Evolutionary conservation across 257 asterid species (phyloP).

Genomic region (Knoxia roxburghii): DNA sequence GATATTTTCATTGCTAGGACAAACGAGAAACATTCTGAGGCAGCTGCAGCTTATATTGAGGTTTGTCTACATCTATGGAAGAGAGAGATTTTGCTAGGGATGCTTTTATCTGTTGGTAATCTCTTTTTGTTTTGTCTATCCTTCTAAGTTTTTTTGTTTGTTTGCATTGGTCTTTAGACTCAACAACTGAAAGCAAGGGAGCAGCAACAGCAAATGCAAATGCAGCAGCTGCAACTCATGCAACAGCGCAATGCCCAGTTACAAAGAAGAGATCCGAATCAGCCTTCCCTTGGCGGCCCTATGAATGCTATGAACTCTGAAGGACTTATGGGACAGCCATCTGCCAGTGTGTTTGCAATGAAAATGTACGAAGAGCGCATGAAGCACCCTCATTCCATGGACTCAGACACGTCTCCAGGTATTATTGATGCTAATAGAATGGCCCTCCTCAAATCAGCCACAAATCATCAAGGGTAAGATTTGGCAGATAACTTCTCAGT

Average conservation of each 20-base stretch:
- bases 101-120: neutral
- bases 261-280: conserved; percentile 93
- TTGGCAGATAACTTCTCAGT: conserved; percentile 16
- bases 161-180: conserved; percentile 42
- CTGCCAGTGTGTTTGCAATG: conserved; percentile 92
- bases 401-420: conserved; percentile 77
- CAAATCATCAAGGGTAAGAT: conserved; percentile 86
- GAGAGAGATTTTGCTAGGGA: neutral
- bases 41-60: conserved; percentile 99
- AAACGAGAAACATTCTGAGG: conserved; percentile 95
- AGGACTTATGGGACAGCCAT: conserved; percentile 93
- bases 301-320: conserved; percentile 71
- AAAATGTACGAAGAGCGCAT: conserved; percentile 92
- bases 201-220: conserved; percentile 87
- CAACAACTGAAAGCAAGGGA: conserved; percentile 95
- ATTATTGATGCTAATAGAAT: conserved; percentile 86
- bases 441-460: conserved; percentile 89
- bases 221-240: conserved; percentile 94
- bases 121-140: neutral
- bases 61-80: conserved; percentile 27
- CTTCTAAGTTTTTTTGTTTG: neutral
- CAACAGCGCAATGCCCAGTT: conserved; percentile 91
- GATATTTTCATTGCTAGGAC: conserved; percentile 98
- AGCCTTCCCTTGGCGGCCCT: conserved; percentile 80
- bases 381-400: conserved; percentile 91